Conservation (phyloP, 345 rosid species). For the Gynandropsis gynandra region DNA sequence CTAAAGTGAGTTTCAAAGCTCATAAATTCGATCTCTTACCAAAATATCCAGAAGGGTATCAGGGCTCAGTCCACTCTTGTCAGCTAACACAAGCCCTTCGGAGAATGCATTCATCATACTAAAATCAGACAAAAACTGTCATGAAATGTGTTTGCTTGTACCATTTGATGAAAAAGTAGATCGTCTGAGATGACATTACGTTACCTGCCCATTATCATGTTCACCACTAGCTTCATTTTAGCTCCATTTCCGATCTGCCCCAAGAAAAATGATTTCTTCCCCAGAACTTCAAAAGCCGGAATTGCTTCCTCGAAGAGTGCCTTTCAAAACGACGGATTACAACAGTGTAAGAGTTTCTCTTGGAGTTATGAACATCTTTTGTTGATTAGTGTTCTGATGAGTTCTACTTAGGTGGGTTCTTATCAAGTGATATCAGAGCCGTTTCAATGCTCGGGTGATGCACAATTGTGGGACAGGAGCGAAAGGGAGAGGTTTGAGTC, state of each 20-base stretch:
- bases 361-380: too few species aligned
- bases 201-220: constrained; percentile 99
- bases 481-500: too few species aligned
- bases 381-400: too few species aligned
- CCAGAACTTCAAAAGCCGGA: constrained; percentile 77
- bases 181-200: not conserved
- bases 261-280: constrained; percentile 81
- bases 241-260: constrained; percentile 94
- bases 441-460: too few species aligned
- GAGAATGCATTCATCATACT: constrained; percentile 94
- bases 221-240: constrained; percentile 88
- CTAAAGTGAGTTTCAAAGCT: not conserved
- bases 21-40: constrained; percentile 40
- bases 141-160: not conserved
- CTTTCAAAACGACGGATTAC: constrained; percentile 26
- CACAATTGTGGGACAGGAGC: too few species aligned
- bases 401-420: too few species aligned
- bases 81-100: constrained; percentile 82
- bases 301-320: constrained; percentile 61
- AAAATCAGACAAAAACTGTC: constrained; percentile 8
- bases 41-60: constrained; percentile 58
- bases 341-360: not conserved
- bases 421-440: too few species aligned
- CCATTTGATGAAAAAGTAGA: not conserved
- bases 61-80: constrained; percentile 70